phyloP scores from a whole-genome alignment of 208 protist genomes.

The Leishmania lainsoni region DNA sequence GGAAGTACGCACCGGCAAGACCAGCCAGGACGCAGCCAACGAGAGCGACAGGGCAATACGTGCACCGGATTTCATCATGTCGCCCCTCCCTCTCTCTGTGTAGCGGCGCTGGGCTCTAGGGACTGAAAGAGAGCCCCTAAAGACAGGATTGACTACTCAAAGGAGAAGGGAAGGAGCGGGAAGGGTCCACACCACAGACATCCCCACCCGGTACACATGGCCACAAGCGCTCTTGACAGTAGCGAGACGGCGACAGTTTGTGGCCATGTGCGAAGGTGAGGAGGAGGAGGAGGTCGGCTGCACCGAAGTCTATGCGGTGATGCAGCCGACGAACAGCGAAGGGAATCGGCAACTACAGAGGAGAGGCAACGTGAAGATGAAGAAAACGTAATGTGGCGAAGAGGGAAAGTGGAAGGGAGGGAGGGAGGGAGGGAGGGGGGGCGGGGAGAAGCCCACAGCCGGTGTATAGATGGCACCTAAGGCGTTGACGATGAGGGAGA shows the following conservation, averaged over 20 bases:
- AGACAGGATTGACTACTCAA: neutral
- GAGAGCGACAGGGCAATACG: slow-evolving; percentile 5
- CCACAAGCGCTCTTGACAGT: neutral
- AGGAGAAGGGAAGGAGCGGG: neutral
- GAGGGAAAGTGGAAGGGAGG: neutral
- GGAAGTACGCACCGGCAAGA: slow-evolving; percentile 6
- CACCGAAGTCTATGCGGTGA: too few species aligned
- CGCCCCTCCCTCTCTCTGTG: neutral
- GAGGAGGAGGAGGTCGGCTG: neutral
- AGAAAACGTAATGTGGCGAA: too few species aligned
- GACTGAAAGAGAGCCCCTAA: neutral
- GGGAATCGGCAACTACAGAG: too few species aligned
- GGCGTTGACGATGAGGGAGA: neutral
- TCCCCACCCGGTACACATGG: neutral
- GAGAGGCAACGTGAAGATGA: too few species aligned
- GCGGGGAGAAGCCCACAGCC: neutral
- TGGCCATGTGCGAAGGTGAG: neutral
- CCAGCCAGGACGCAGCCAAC: slow-evolving; percentile 7
- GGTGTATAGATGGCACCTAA: neutral
- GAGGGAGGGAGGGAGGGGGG: neutral
- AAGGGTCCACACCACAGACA: neutral
- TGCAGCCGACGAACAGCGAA: too few species aligned
- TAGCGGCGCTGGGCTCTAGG: neutral
- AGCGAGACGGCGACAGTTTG: neutral
- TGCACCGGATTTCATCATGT: neutral